Evolutionary conservation across 495 filamentous ascomycete species (phyloP), one percentile per base, ranked within the genome.

Genomic region (Schizothecium vesticola): DNA sequence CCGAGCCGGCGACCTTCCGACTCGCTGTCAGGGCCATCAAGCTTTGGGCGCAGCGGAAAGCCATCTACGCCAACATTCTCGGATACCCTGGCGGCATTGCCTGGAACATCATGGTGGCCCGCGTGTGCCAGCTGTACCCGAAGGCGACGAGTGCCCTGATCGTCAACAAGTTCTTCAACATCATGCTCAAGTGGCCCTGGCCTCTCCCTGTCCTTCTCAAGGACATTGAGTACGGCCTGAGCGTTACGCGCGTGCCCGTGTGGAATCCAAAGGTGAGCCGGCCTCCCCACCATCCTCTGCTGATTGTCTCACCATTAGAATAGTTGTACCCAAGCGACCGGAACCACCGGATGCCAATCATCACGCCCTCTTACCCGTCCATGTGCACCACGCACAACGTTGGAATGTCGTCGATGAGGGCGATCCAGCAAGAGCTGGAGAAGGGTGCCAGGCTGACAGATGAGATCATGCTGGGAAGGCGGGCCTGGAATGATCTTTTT

Each of bases 341-440:
- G 51, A 89, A 85, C 69, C 94, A 97, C 77, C 79, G 95, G 19
- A 99, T 99, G 95, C 95, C 95, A 60, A 92, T 99, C 73, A 97
- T 99, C 74, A 99, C 92, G 6, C 95, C 95, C 2, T 92, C 96
- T 3, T 97, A 96, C 79, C 95, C 93, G 16, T 93, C 91, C 59
- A 97, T 97, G 92, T 97, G 94, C 74, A 89, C 96, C 3, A 97
- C 94, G 0, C 94, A 97, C 81, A 98, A 97, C 74, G 87, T 99
- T 62, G 91, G 90, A 5, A 81, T 85, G 72, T 97, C 93, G 0
- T 96, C 94, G 1, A 94, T 92, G 82, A 81, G 82, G 36, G 87
- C 97, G 60, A 91, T 99, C 71, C 84, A 92, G 64, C 85, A 88
- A 12, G 95, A 99, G 72, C 83, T 98, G 29, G 85, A 91, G 66